Evolutionary conservation across 1,139 yeast genomes (phyloP), one percentile per base, ranked within the genome.

Genomic region (Hemisphaericaspora xylanilytica): DNA sequence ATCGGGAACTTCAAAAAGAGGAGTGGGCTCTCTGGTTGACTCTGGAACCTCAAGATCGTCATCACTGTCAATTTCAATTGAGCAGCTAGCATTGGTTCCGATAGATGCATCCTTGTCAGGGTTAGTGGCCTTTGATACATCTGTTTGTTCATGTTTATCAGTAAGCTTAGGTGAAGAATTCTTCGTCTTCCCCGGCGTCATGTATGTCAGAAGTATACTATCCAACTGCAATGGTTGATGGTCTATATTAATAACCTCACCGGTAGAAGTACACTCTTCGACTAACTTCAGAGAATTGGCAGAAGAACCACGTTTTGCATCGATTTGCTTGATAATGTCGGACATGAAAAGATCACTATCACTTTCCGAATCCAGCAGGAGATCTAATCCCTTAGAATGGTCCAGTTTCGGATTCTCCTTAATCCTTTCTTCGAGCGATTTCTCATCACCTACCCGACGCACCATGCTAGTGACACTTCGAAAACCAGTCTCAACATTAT

Each of bases 401-500:
- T 28, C n/a, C 21, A 9, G 31, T 12, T 21, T 31, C 26, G 24
- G 33, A 26, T 38, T 37, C 16, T 38, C 35, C 17, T 28, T 30
- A 27, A 32, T 38, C 6, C 38, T 41, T 18, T 44, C 53, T n/a
- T 46, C 44, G 13, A 43, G 44, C 2, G 53, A 46, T 40, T 41
- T 43, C 15, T 7, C 43, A 24, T 38, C 45, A 32, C 56, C 46
- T 37, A 55, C 50, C 41, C 59, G 64, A 36, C 65, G 56, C 5
- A 81, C 71, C 62, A 83, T 51, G 28, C 63, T 60, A 3, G 78
- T 65, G 1, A 86, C 92, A 12, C 68, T 66, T 30, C 70, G 66
- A 50, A 88, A 86, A 1, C 94, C 94, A 0, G 83, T 74, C 25
- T 73, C 77, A 3, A 80, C 95, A 53, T 81, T 73, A 48, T 84